Evolutionary conservation across 768 basidiomycete genomes (phyloP), one percentile per base, ranked within the genome.

Genomic region (Russula sp.): DNA sequence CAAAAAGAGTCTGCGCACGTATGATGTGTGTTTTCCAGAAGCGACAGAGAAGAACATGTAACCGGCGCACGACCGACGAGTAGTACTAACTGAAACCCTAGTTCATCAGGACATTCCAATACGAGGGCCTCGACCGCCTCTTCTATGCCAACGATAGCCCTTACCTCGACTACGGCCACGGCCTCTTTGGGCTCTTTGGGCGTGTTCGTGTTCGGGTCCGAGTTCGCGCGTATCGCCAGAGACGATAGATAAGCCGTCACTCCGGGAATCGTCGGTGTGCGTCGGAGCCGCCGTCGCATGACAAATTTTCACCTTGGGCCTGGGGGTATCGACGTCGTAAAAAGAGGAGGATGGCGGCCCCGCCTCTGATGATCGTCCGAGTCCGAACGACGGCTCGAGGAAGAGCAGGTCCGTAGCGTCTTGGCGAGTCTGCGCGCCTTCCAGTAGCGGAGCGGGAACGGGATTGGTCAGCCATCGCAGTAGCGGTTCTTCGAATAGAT

Each of bases 351-450:
- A n/a, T n/a, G n/a, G 10, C 13, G 3, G 43, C 29, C 2, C 14
- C 10, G 7, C 13, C n/a, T 34, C 25, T 35, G 36, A 13, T 32
- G 59, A 41, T 60, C 20, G 45, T 29, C 48, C 53, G 39, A 41
- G 43, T 47, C n/a, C n/a, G n/a, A n/a, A n/a, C n/a, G 20, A 36
- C 32, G 34, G 41, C 32, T 45, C 25, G 25, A 29, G 46, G 25
- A 62, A 62, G 43, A 62, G 56, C 13, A 42, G 56, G 18, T 62
- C 56, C n/a, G 49, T 38, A 1, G 61, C 56, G 14, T 45, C 61
- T 41, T 62, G 48, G 16, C 56, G 56, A 18, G 61, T 62, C 56
- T 58, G 61, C 25, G 38, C 36, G 38, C 61, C 34, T 49, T 62
- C 61, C 22, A 11, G 5, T 7, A 49, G 25, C 7, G 35, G 32